Percentiles rank a stretch among this genome's conserved stretches.
These are phyloP conservation scores for Sicyos baderoa DNA, from an alignment of 306 rosid species.

Conservation along the genomic window DNA sequence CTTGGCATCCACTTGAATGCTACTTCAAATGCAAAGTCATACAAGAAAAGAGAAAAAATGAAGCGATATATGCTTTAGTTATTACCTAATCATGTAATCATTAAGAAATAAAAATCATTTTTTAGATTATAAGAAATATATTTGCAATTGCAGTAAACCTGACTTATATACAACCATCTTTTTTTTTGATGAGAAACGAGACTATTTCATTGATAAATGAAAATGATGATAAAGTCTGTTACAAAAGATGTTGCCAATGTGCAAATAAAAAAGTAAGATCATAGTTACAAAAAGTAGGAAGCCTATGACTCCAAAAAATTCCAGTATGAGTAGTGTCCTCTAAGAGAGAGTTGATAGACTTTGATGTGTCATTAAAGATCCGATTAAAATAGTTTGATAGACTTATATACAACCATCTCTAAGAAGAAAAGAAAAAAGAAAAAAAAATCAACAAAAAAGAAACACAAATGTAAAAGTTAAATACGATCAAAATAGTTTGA, in stretches of 20 bases:
- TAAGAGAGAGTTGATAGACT: too few species aligned
- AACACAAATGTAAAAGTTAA: background rate
- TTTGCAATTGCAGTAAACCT: background rate
- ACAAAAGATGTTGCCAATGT: too few species aligned
- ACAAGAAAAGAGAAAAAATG: background rate
- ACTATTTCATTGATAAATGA: too few species aligned
- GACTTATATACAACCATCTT: constrained; percentile 7
- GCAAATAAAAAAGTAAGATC: too few species aligned
- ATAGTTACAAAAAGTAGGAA: too few species aligned
- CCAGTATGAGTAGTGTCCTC: too few species aligned
- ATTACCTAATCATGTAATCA: background rate
- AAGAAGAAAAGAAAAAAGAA: background rate
- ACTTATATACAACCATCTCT: constrained; percentile 6
- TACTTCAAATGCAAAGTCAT: constrained; percentile 2
- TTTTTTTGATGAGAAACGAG: too few species aligned
- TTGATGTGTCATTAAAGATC: too few species aligned
- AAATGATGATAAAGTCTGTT: too few species aligned
- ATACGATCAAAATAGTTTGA: background rate
- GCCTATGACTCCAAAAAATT: too few species aligned
- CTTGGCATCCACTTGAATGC: background rate
- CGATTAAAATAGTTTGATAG: too few species aligned
- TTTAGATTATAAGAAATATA: background rate
- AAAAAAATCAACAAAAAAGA: constrained; percentile 1
- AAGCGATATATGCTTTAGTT: background rate
- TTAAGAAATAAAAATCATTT: background rate